These are phyloP conservation scores for Acidiella bohemica DNA, from an alignment of 495 filamentous ascomycete genomes.

Conservation along the genomic window DNA sequence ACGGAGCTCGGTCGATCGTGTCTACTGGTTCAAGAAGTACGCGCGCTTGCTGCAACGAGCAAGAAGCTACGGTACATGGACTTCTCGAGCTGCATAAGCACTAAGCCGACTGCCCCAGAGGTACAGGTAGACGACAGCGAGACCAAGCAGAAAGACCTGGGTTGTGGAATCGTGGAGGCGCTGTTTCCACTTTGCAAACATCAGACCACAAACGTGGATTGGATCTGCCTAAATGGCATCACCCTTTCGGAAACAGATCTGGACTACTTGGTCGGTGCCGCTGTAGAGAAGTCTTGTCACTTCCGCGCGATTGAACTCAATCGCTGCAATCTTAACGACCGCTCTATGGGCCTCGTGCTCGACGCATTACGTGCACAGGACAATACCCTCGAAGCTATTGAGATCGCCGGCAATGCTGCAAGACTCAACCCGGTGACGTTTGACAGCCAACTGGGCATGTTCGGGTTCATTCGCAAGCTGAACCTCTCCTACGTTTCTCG, in stretches of 20 bases:
- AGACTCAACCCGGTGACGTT: conserved; percentile 52
- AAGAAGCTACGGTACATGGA: conserved; percentile 47
- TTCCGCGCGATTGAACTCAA: conserved; percentile 73
- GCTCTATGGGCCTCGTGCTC: conserved; percentile 42
- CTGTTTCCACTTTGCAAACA: conserved; percentile 62
- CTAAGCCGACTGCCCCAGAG: conserved; percentile 37
- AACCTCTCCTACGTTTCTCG: conserved; percentile 55
- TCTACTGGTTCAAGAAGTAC: conserved; percentile 58
- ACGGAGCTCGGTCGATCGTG: conserved; percentile 46
- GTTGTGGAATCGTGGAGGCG: conserved; percentile 67
- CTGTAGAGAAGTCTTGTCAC: conserved; percentile 48
- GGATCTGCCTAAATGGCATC: conserved; percentile 71
- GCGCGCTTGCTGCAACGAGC: conserved; percentile 56
- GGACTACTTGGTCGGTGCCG: conserved; percentile 55
- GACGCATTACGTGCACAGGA: conserved; percentile 51
- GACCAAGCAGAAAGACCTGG: conserved; percentile 44
- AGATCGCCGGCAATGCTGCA: conserved; percentile 64
- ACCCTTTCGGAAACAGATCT: conserved; percentile 69
- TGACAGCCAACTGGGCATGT: conserved; percentile 49
- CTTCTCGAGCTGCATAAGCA: conserved; percentile 45
- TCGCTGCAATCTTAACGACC: conserved; percentile 55
- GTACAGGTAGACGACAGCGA: conserved; percentile 36
- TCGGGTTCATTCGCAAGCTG: conserved; percentile 56
- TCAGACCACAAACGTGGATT: conserved; percentile 64
- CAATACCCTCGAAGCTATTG: conserved; percentile 58